Evolutionary conservation across 2,329 filamentous ascomycete species (phyloP), one percentile per base, ranked within the genome.

Genomic region (Sclerotinia borealis): DNA sequence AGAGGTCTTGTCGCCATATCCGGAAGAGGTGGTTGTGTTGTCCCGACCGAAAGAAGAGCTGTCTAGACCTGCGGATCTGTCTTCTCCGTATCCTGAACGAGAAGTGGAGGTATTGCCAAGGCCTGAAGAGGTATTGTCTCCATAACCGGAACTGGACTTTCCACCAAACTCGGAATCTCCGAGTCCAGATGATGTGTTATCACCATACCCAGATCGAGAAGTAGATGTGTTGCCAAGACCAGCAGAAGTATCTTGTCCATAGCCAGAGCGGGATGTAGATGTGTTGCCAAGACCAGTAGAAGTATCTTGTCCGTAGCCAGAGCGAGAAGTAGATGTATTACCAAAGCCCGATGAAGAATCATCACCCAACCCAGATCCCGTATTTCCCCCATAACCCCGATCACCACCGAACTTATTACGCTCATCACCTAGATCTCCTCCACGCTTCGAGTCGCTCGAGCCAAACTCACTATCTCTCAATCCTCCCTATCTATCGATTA

Each of bases 401-500:
- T 63, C 61, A 50, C 55, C 29, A 27, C 63, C 58, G 22, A 51
- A 60, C 45, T 45, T 63, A 13, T 63, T 48, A 19, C 50, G n/a
- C 2, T 47, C 36, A 29, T 37, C 66, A 25, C 47, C 58, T 25
- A 41, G 48, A 17, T 60, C 58, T 29, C 47, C 43, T 36, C 45
- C 56, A 27, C 50, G 50, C 43, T 59, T 59, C 3, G 55, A 58
- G 17, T 51, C 61, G 43, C 69, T 63, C 56, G 52, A 41, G 41
- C 51, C 51, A 25, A 63, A 64, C 43, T 67, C 64, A 34, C 43
- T 64, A 45, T 65, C 64, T 63, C 59, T 55, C 22, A 68, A 70
- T n/a, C 68, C 54, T 45, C 54, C 72, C 59, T 68, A 74, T 58
- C 63, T 68, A 66, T 73, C n/a, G 69, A 48, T 58, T 51, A 45